Evolutionary conservation across 2,329 filamentous ascomycete genomes (phyloP).

Genomic region (Colletotrichum spaethianum): DNA sequence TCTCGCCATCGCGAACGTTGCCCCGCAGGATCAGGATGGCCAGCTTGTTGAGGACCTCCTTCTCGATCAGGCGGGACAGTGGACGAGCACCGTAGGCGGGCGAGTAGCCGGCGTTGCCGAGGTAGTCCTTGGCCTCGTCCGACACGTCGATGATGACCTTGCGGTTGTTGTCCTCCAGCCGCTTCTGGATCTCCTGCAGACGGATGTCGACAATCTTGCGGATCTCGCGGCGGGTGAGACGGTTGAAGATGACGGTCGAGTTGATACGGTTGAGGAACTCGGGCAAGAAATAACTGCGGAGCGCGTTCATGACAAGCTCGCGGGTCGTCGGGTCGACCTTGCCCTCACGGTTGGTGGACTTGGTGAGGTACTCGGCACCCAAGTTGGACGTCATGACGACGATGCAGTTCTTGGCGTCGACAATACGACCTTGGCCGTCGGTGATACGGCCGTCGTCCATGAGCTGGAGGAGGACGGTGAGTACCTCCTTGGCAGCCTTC

Average conservation of each 20-base stretch:
- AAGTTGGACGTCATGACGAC: slow-evolving; percentile 99
- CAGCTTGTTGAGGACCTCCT: slow-evolving; percentile 94
- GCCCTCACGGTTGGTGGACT: slow-evolving; percentile 83
- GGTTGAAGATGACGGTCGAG: slow-evolving; percentile 98
- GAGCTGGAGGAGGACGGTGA: slow-evolving; percentile 97
- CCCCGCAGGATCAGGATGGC: slow-evolving; percentile 93
- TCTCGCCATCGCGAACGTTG: slow-evolving; percentile 87
- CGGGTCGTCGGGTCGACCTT: slow-evolving; percentile 87
- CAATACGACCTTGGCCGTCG: slow-evolving; percentile 93
- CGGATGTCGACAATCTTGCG: slow-evolving; percentile 96
- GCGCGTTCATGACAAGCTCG: slow-evolving; percentile 90
- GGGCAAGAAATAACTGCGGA: slow-evolving; percentile 96
- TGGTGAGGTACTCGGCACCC: slow-evolving; percentile 92
- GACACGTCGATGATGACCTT: slow-evolving; percentile 89
- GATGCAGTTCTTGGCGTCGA: slow-evolving; percentile 98
- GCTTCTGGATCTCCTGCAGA: slow-evolving; percentile 89
- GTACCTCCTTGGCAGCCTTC: slow-evolving; percentile 97
- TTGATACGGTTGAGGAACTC: slow-evolving; percentile 99
- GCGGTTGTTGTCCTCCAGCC: slow-evolving; percentile 86
- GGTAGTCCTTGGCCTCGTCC: slow-evolving; percentile 90
- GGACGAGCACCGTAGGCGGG: slow-evolving; percentile 95
- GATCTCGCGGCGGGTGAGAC: slow-evolving; percentile 90
- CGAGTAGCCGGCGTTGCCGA: slow-evolving; percentile 92
- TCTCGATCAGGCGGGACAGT: slow-evolving; percentile 91
- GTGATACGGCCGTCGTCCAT: slow-evolving; percentile 99